Conservation (phyloP, 2,329 filamentous ascomycete genomes). For the Colletotrichum sp. region DNA sequence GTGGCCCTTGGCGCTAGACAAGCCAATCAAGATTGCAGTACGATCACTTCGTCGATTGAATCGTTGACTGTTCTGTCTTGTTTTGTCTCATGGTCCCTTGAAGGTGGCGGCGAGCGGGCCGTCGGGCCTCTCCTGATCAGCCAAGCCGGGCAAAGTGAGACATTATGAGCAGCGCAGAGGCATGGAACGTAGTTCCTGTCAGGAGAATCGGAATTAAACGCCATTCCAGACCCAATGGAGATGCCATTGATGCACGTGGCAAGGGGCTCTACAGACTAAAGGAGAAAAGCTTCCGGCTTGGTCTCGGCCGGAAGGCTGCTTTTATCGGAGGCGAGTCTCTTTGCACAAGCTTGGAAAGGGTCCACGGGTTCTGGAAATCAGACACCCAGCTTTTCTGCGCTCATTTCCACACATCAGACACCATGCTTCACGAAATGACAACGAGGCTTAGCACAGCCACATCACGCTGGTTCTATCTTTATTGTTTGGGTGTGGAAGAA, state of each 20-base stretch:
- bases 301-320: neutral
- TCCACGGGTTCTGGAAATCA: neutral
- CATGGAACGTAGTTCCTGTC: neutral
- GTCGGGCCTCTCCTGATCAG: neutral
- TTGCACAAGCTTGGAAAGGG: neutral
- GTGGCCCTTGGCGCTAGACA: neutral
- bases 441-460: neutral
- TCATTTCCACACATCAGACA: neutral
- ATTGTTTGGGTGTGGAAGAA: neutral
- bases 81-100: neutral
- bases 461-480: neutral
- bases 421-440: neutral
- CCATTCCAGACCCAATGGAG: neutral
- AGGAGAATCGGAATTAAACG: neutral
- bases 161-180: neutral
- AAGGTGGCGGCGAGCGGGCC: neutral
- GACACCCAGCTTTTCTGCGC: neutral
- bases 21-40: neutral
- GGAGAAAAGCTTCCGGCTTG: neutral
- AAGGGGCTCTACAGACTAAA: neutral
- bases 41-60: rapidly evolving
- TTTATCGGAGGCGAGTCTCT: neutral
- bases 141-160: neutral
- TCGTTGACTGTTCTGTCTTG: neutral
- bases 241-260: neutral